These are phyloP conservation scores for Anthostomella pinea DNA, from an alignment of 2,329 filamentous ascomycete genomes.

Conservation along the genomic window DNA sequence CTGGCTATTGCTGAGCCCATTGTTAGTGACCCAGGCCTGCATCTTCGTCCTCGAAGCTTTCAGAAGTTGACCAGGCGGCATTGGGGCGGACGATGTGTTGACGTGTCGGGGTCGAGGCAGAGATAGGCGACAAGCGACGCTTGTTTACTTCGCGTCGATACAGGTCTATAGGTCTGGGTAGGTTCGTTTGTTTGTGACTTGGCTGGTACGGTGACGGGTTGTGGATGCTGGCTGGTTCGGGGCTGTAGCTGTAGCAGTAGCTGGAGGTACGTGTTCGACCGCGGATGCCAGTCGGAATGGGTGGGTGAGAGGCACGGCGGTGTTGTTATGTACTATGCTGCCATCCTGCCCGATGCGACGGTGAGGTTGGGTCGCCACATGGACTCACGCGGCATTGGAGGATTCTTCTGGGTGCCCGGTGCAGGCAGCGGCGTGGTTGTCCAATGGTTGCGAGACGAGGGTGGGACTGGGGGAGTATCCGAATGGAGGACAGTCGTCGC, in stretches of 20 bases:
- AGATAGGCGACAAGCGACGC: no score
- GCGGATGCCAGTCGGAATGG: constrained; percentile 21
- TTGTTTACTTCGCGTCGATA: no score
- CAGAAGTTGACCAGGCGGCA: constrained; percentile 32
- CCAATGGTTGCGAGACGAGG: constrained; percentile 23
- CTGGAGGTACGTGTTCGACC: no score
- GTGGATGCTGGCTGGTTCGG: no score
- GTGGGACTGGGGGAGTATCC: no score
- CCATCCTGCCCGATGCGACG: constrained; percentile 29
- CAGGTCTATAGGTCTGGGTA: no score
- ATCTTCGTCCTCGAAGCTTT: constrained; percentile 32
- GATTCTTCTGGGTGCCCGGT: constrained; percentile 12
- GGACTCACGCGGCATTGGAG: constrained; percentile 10
- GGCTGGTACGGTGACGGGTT: no score
- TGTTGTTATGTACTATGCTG: constrained; percentile 30
- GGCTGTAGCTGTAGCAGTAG: no score
- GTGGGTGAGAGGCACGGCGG: constrained; percentile 23
- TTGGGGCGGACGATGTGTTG: constrained; percentile 22
- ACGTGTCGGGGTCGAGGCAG: constrained; percentile 15
- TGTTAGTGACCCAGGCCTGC: constrained; percentile 34
- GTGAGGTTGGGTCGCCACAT: constrained; percentile 30
- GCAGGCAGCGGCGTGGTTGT: constrained; percentile 11
- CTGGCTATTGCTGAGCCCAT: constrained; percentile 24
- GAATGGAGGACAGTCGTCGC: no score
- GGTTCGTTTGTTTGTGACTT: no score